phyloP scores from a whole-genome alignment of 164 flowering plant species.

The Magnolia changhungtana region DNA sequence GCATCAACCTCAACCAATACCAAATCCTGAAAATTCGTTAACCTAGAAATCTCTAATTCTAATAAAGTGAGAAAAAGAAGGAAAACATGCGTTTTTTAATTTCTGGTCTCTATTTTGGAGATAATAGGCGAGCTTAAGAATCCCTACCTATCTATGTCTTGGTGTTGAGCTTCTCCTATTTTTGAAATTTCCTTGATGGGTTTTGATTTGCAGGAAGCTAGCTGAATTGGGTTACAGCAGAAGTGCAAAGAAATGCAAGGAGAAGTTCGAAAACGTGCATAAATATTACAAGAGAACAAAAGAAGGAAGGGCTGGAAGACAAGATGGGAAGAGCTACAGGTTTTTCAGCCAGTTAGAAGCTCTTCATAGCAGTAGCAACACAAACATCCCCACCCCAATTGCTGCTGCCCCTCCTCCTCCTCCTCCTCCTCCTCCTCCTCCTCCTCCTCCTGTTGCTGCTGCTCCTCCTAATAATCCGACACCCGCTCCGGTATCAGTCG shows the following conservation, averaged over 20 bases:
- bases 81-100: slow-evolving; percentile 1
- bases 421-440: not conserved
- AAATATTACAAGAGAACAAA: slow-evolving; percentile 72
- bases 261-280: slow-evolving; percentile 73
- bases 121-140: not conserved
- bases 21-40: slow-evolving; percentile 2
- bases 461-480: no score
- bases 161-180: not conserved
- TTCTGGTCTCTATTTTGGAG: not conserved
- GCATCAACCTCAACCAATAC: slow-evolving; percentile 30
- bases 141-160: not conserved
- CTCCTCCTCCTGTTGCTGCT: not conserved
- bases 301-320: slow-evolving; percentile 65
- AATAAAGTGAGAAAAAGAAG: slow-evolving; percentile 2
- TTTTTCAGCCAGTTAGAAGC: slow-evolving; percentile 68
- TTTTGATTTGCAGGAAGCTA: slow-evolving; percentile 47
- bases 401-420: not conserved
- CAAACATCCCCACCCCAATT: slow-evolving; percentile 7
- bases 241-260: slow-evolving; percentile 70
- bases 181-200: not conserved
- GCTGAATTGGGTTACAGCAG: slow-evolving; percentile 55
- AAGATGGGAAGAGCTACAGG: slow-evolving; percentile 63
- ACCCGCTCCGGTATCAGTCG: slow-evolving; percentile 4
- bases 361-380: slow-evolving; percentile 31
- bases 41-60: not conserved